A percentile compares a stretch with the other conserved stretches of the same genome.
Evolutionary conservation across 2,329 filamentous ascomycete species (phyloP).

Genomic region (Fusarium odoratissimum): DNA sequence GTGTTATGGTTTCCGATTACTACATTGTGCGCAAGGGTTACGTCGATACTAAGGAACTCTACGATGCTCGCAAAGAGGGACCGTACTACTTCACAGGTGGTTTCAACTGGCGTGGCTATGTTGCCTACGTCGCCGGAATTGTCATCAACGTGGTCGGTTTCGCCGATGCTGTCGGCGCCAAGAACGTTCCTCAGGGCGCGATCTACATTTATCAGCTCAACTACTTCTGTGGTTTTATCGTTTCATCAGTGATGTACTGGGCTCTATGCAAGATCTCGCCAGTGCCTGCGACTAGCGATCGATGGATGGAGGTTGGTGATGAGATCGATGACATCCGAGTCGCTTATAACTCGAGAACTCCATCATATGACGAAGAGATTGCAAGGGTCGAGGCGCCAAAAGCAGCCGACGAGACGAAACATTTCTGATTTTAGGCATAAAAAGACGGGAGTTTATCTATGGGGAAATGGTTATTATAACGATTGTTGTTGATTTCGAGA

Average conservation of each 20-base stretch:
- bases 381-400: slow-evolving; percentile 22
- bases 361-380: slow-evolving; percentile 55
- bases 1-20: slow-evolving; percentile 91
- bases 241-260: slow-evolving; percentile 76
- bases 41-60: slow-evolving; percentile 81
- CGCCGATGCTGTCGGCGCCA: slow-evolving; percentile 77
- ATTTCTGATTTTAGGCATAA: slow-evolving; percentile 15
- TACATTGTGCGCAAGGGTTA: slow-evolving; percentile 87
- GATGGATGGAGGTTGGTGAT: slow-evolving; percentile 81
- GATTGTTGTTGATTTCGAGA: background rate
- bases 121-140: slow-evolving; percentile 84
- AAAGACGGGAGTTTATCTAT: background rate
- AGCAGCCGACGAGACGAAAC: slow-evolving; percentile 15
- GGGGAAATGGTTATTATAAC: background rate
- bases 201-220: slow-evolving; percentile 91
- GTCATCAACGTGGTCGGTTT: slow-evolving; percentile 94
- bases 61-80: slow-evolving; percentile 73
- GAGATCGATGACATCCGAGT: slow-evolving; percentile 66
- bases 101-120: slow-evolving; percentile 85
- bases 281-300: slow-evolving; percentile 77
- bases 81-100: slow-evolving; percentile 82
- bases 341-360: slow-evolving; percentile 57
- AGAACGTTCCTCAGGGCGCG: slow-evolving; percentile 78
- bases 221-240: slow-evolving; percentile 86
- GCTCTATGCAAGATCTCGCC: slow-evolving; percentile 75